Evolutionary conservation across 148 eudicot species (phyloP), one percentile per base, ranked within the genome.

Genomic region (Nepenthes mirabilis): DNA sequence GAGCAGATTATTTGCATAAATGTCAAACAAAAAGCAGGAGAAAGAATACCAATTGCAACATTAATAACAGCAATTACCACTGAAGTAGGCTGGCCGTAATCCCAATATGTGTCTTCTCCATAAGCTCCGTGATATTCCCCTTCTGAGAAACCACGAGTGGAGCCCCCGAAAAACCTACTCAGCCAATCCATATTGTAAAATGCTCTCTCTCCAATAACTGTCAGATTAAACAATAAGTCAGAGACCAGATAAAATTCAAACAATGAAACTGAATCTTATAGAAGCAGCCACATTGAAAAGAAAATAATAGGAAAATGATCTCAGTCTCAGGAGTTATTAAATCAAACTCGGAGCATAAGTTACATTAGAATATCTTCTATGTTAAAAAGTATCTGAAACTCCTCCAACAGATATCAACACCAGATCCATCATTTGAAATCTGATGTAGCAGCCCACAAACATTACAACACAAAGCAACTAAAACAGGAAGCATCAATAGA

Each of bases 141-240:
- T 69, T 70, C 67, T 6, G 83, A 84, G 53, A 76, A 62, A 70
- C 75, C 75, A 72, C 83, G 83, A 76, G 77, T 81, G 47, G 83
- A 68, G 51, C 83, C 91, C 65, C 75, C 78, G 10, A 86, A 72
- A 60, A 89, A 55, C 75, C 86, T 84, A 57, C 86, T 81, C 65
- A 89, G 68, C 99, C 99, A 94, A 70, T 91, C 95, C 97, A 94
- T 94, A 23, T 58, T 62, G 52, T 12, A 49, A 12, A 49, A 49
- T 49, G n/a, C 14, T 11, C 6, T 49, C 14, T 49, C 52, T 11
- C 52, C 14, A 11, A 5, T 5, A 2, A 12, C 11, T 49, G 52
- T 6, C n/a, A 40, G 52, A 49, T 49, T 49, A 49, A 12, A 49
- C 12, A 49, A 6, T 49, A 2, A 23, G 2, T 10, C 11, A 10